These are phyloP conservation scores for Macrophomina tecta DNA, from an alignment of 2,329 filamentous ascomycete species.

Conservation along the genomic window DNA sequence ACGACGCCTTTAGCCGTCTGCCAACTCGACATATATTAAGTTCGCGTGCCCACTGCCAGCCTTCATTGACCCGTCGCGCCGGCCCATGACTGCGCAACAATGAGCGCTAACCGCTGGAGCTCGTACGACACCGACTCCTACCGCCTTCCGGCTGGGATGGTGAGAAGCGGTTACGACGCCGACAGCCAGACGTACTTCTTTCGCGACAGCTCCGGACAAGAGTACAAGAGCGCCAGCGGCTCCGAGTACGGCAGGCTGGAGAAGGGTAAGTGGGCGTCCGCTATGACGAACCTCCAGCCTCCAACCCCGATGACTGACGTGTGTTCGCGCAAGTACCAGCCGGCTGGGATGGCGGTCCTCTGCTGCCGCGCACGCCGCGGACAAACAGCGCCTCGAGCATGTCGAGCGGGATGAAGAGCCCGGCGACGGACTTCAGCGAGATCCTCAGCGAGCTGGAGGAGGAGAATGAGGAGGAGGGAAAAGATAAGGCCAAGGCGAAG, in stretches of 20 bases:
- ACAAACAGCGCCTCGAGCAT: constrained; percentile 7
- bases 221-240: constrained; percentile 60
- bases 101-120: constrained; percentile 26
- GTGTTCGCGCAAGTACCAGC: neutral
- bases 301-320: neutral
- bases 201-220: constrained; percentile 55
- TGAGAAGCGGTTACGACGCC: constrained; percentile 62
- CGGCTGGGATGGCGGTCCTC: constrained; percentile 25
- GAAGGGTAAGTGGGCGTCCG: constrained; percentile 32
- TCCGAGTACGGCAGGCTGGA: constrained; percentile 57
- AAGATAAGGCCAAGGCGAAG: constrained; percentile 7
- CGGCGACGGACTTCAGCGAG: constrained; percentile 25
- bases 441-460: constrained; percentile 22
- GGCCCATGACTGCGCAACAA: neutral
- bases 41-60: neutral
- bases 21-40: neutral
- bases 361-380: constrained; percentile 8
- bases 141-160: constrained; percentile 62
- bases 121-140: constrained; percentile 49
- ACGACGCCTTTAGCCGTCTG: neutral
- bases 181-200: constrained; percentile 62
- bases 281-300: neutral
- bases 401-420: constrained; percentile 21
- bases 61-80: neutral
- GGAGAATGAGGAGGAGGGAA: neutral